Evolutionary conservation across 306 rosid species (phyloP).

Genomic region (Fagus sylvatica): DNA sequence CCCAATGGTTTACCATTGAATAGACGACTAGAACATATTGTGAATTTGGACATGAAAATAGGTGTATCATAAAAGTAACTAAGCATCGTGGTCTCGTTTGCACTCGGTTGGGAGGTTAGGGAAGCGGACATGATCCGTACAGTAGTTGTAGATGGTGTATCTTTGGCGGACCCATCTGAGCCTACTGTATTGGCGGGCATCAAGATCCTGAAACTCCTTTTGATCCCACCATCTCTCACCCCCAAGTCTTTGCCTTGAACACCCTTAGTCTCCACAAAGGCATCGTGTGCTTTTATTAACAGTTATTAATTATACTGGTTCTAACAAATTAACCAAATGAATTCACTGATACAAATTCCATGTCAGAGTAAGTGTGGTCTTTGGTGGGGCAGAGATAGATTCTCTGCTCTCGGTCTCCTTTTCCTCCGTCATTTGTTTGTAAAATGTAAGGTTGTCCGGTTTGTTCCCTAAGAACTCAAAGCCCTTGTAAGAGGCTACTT

Average conservation of each 20-base stretch:
- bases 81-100: slow-evolving; percentile 61
- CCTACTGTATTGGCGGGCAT: slow-evolving; percentile 57
- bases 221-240: slow-evolving; percentile 91
- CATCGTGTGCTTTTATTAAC: not conserved
- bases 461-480: slow-evolving; percentile 92
- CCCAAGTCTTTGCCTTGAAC: slow-evolving; percentile 84
- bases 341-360: slow-evolving; percentile 68
- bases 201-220: slow-evolving; percentile 62
- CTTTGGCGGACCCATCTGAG: slow-evolving; percentile 71
- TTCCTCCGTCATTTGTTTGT: slow-evolving; percentile 43
- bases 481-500: slow-evolving; percentile 62
- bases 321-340: no score
- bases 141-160: slow-evolving; percentile 89
- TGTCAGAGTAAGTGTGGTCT: slow-evolving; percentile 69
- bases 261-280: slow-evolving; percentile 84
- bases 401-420: slow-evolving; percentile 84
- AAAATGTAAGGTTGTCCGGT: slow-evolving; percentile 88
- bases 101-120: slow-evolving; percentile 62
- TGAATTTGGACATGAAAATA: no score
- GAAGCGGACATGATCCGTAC: slow-evolving; percentile 60
- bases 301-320: no score
- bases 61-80: no score
- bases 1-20: no score
- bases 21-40: no score
- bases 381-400: slow-evolving; percentile 82